Conservation (phyloP, 352 stramenopile species). For the Saprolegnia diclina region DNA sequence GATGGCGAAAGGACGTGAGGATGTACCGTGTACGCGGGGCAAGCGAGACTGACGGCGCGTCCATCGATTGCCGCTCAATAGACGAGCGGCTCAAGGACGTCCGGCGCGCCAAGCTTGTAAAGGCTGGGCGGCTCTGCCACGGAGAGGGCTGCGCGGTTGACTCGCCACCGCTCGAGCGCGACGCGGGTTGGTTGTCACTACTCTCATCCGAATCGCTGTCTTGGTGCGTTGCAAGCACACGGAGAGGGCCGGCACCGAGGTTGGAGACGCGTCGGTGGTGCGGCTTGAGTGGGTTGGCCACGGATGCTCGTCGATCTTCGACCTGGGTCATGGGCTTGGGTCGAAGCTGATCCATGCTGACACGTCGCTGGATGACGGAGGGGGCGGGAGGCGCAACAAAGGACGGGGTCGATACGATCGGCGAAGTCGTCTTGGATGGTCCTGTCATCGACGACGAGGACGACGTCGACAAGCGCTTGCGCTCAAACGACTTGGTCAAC, state of each 20-base stretch:
- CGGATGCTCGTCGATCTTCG: conserved; percentile 19
- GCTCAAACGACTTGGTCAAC: not conserved
- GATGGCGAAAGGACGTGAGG: not conserved
- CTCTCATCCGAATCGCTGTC: conserved; percentile 20
- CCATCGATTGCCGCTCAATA: not conserved
- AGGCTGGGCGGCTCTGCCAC: not conserved
- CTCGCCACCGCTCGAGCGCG: not conserved
- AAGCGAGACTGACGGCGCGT: not conserved
- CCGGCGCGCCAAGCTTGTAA: not conserved
- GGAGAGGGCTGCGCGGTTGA: not conserved
- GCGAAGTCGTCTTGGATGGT: not conserved
- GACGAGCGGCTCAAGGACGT: too few relatives aligned
- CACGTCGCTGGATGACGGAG: not conserved
- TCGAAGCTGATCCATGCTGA: conserved; percentile 6
- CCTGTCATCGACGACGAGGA: not conserved
- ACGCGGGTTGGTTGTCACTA: not conserved
- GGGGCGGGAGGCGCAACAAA: not conserved
- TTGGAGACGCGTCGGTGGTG: conserved; percentile 1
- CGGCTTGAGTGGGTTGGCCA: not conserved
- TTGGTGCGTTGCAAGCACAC: conserved; percentile 13
- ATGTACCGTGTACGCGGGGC: conserved; percentile 32
- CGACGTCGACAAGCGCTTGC: not conserved
- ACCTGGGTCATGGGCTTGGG: not conserved
- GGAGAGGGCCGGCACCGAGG: conserved; percentile 15
- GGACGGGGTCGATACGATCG: not conserved